Conservation (phyloP, 2,329 filamentous ascomycete genomes). For the Ilyonectria destructans region DNA sequence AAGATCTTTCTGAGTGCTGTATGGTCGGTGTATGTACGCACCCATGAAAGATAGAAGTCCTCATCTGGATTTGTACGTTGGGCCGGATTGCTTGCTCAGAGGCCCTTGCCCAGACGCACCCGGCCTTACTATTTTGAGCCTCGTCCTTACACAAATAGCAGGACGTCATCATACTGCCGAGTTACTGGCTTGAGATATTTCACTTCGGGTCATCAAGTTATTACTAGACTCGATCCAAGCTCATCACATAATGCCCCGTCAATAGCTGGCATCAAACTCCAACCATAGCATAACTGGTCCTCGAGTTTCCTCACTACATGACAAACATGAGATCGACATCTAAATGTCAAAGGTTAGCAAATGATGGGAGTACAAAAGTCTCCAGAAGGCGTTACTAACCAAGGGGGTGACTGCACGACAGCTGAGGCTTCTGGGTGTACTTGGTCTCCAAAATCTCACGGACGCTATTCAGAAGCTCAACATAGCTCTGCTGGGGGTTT, state of each 20-base stretch:
- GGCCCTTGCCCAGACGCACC: no score
- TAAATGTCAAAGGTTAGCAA: conserved; percentile 50
- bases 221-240: neutral
- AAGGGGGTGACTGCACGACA: conserved; percentile 95
- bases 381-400: conserved; percentile 71
- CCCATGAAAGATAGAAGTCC: no score
- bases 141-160: neutral
- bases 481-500: conserved; percentile 96
- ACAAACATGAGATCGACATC: conserved; percentile 79
- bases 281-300: neutral
- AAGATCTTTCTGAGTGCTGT: no score
- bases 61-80: no score
- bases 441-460: conserved; percentile 89
- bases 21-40: no score
- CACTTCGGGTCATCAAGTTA: neutral
- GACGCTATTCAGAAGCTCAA: conserved; percentile 95
- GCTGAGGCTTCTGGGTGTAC: conserved; percentile 95
- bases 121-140: no score
- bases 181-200: neutral
- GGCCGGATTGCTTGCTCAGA: no score
- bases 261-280: neutral
- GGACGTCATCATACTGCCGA: neutral
- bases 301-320: conserved; percentile 64
- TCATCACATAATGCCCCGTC: conserved; percentile 14
- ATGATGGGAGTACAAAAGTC: neutral